Evolutionary conservation across 2,329 filamentous ascomycete species (phyloP).

Genomic region (Penicillium concentricum): DNA sequence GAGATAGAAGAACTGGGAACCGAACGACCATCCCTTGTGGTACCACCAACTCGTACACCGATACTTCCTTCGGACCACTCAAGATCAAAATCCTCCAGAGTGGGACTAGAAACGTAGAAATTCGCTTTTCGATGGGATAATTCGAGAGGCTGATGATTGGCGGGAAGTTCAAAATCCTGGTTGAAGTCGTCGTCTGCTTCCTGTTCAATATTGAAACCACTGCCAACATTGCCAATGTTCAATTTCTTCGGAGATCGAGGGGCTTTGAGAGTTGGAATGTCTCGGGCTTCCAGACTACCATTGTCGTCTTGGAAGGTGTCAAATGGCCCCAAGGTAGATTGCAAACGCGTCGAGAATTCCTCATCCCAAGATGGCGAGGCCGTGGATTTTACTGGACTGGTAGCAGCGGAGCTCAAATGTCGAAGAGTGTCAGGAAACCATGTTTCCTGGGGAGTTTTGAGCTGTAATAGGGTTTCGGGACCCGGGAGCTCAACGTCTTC

Average conservation of each 20-base stretch:
- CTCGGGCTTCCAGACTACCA: slow-evolving; percentile 62
- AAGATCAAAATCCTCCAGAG: slow-evolving; percentile 71
- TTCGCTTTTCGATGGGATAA: slow-evolving; percentile 61
- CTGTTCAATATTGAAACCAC: slow-evolving; percentile 38
- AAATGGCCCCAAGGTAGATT: slow-evolving; percentile 56
- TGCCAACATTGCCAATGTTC: slow-evolving; percentile 35
- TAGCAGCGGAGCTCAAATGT: slow-evolving; percentile 58
- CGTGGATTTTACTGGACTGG: slow-evolving; percentile 40
- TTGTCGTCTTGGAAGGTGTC: slow-evolving; percentile 64
- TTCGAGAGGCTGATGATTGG: slow-evolving; percentile 61
- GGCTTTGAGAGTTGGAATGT: slow-evolving; percentile 67
- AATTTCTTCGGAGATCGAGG: slow-evolving; percentile 54
- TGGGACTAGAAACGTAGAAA: slow-evolving; percentile 61
- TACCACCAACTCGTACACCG: slow-evolving; percentile 86
- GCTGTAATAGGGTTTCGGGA: slow-evolving; percentile 55
- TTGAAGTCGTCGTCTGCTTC: slow-evolving; percentile 70
- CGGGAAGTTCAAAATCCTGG: slow-evolving; percentile 68
- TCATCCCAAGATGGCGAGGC: slow-evolving; percentile 30
- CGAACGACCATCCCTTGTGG: slow-evolving; percentile 73
- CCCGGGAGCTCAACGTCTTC: slow-evolving; percentile 72
- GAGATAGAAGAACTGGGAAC: slow-evolving; percentile 84
- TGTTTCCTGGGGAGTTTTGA: slow-evolving; percentile 62
- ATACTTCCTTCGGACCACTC: slow-evolving; percentile 93
- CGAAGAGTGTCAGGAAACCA: slow-evolving; percentile 67
- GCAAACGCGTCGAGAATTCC: slow-evolving; percentile 50